Conservation (phyloP, 768 basidiomycete species). For the Termitomyces bulborhizus region DNA sequence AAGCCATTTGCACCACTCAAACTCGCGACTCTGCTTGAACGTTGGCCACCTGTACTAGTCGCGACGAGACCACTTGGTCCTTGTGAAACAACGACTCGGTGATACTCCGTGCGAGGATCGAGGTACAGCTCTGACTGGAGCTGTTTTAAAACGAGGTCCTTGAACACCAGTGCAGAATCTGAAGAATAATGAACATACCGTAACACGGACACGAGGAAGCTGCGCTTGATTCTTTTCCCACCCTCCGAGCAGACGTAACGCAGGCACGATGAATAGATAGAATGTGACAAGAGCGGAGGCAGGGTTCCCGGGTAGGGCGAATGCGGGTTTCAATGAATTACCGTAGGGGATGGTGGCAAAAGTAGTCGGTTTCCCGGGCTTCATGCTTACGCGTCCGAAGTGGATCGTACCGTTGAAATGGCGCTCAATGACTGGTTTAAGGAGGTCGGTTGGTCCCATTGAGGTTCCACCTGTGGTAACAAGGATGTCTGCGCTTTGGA, state of each 20-base stretch:
- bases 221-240: constrained; percentile 48
- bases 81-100: constrained; percentile 62
- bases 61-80: constrained; percentile 48
- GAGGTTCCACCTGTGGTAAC: constrained; percentile 88
- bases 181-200: constrained; percentile 36
- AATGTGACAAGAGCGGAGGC: constrained; percentile 86
- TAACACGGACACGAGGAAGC: constrained; percentile 55
- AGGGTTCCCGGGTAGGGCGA: constrained; percentile 87
- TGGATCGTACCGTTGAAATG: constrained; percentile 71
- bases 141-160: constrained; percentile 34
- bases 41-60: constrained; percentile 79
- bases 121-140: constrained; percentile 56
- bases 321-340: constrained; percentile 52
- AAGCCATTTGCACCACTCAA: constrained; percentile 78
- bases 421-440: constrained; percentile 86
- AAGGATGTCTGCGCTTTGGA: constrained; percentile 64
- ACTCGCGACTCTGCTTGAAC: constrained; percentile 78
- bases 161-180: neutral
- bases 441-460: constrained; percentile 83
- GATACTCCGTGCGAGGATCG: constrained; percentile 76
- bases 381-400: constrained; percentile 81
- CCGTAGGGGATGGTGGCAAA: constrained; percentile 68
- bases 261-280: constrained; percentile 79
- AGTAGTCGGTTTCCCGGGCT: constrained; percentile 86
- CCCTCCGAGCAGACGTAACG: constrained; percentile 66